A percentile compares a stretch with the other conserved stretches of the same genome.
These are phyloP conservation scores for Furculomyces boomerangus DNA, from an alignment of 371 early-diverging fungal genomes.

Conservation along the genomic window DNA sequence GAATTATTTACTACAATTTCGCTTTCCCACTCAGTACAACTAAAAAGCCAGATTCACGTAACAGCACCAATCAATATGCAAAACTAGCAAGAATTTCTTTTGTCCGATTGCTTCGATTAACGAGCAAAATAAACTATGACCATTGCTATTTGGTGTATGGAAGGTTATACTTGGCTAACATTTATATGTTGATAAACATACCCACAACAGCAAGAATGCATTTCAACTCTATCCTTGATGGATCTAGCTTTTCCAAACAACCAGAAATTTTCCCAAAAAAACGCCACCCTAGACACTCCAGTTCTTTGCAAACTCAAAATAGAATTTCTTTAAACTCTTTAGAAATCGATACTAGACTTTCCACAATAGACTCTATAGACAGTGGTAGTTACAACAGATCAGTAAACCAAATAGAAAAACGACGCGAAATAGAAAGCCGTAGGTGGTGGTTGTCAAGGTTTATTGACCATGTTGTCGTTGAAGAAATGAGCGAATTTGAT, in stretches of 20 bases:
- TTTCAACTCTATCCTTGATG: background rate
- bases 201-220: background rate
- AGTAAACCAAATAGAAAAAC: background rate
- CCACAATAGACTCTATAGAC: too few relatives aligned
- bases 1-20: constrained; percentile 12
- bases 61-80: background rate
- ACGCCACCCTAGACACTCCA: too few relatives aligned
- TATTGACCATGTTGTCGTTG: background rate
- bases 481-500: background rate
- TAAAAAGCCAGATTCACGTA: constrained; percentile 1
- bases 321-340: too few relatives aligned
- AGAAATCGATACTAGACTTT: too few relatives aligned
- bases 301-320: too few relatives aligned
- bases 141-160: background rate
- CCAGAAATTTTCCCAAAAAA: background rate
- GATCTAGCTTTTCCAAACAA: background rate
- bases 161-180: background rate
- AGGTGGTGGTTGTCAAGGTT: background rate
- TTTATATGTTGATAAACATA: background rate
- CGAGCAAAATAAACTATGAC: background rate
- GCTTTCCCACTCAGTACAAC: constrained; percentile 7
- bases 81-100: background rate
- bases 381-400: background rate
- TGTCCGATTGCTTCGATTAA: background rate
- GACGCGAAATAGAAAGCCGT: background rate